Evolutionary conservation across 1,284 basidiomycete species (phyloP), one percentile per base, ranked within the genome.

Genomic region (Rhodotorula glutinis): DNA sequence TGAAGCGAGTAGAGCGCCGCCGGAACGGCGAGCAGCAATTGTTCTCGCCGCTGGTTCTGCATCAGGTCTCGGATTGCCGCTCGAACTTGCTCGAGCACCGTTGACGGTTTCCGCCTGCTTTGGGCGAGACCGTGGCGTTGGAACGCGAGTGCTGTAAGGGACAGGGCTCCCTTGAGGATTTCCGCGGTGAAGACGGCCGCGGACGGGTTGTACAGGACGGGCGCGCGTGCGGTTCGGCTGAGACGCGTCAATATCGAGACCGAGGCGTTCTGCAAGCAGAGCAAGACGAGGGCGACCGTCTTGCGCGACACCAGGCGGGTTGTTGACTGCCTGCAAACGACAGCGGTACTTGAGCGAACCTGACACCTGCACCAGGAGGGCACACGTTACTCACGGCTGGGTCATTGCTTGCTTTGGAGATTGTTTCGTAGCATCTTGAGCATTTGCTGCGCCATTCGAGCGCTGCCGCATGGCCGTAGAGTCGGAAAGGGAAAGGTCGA

Each of bases 131-230:
- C 52, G 41, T 27, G 21, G 25, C 23, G 53, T 43, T 71, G 62
- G 29, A 47, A 13, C 7, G 62, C 65, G 38, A 72, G 66, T 53
- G 69, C 68, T 21, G 53, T 21, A 16, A 72, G 52, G 19, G 66
- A 68, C 27, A 75, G 52, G n/a, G 47, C 19, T 4, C 58, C 38
- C 47, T 76, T 76, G 57, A 75, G 19, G 40, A 73, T 27, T 41
- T 76, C 75, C 16, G 75, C 70, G 30, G 66, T 57, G 40, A 76
- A 71, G 52, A 76, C 72, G 23, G 75, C 75, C 19, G 66, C 68
- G 11, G 67, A 47, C 25, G 75, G 68, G 21, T 63, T 57, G 69
- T 76, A 76, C n/a, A 65, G 65, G 8, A 51, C 51, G 16, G 53
- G 25, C 19, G 60, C 52, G 27, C 41, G n/a, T 8, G 62, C 21